Percentiles rank a stretch among this genome's conserved stretches.
Conservation (phyloP, 306 rosid genomes). For the Quillaja saponaria region DNA sequence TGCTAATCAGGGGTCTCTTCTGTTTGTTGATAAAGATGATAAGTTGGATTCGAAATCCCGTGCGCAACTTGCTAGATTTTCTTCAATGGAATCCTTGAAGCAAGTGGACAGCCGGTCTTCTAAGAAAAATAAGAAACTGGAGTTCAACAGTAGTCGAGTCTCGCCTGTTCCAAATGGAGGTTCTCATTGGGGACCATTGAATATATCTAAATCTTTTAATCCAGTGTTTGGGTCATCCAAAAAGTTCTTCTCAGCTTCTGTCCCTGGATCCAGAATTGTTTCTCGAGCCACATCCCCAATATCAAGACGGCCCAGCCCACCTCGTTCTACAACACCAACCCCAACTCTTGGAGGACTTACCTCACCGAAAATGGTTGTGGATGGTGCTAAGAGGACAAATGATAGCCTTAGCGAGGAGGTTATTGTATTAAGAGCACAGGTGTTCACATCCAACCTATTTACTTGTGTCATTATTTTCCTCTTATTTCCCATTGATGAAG, state of each 20-base stretch:
- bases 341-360: constrained; percentile 98
- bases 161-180: constrained; percentile 92
- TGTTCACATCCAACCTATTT: constrained; percentile 32
- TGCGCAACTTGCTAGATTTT: constrained; percentile 68
- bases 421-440: constrained; percentile 90
- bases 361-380: constrained; percentile 84
- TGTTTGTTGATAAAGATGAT: constrained; percentile 72
- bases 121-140: constrained; percentile 93
- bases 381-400: constrained; percentile 82
- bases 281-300: constrained; percentile 98
- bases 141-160: constrained; percentile 94
- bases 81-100: constrained; percentile 83
- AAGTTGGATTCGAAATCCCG: constrained; percentile 80
- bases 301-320: constrained; percentile 98
- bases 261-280: constrained; percentile 99
- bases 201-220: constrained; percentile 86
- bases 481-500: constrained; percentile 18
- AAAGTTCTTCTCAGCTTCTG: constrained; percentile 98
- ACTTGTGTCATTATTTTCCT: constrained; percentile 1
- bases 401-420: constrained; percentile 95
- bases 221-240: constrained; percentile 98
- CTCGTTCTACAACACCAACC: constrained; percentile 98
- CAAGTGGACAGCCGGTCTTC: constrained; percentile 83
- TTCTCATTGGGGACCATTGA: constrained; percentile 91
- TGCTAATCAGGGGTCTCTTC: constrained; percentile 69